Percentiles rank a stretch among this genome's conserved stretches.
phyloP scores from a whole-genome alignment of 176 grass and related monocot genomes.

The Oryza punctata region DNA sequence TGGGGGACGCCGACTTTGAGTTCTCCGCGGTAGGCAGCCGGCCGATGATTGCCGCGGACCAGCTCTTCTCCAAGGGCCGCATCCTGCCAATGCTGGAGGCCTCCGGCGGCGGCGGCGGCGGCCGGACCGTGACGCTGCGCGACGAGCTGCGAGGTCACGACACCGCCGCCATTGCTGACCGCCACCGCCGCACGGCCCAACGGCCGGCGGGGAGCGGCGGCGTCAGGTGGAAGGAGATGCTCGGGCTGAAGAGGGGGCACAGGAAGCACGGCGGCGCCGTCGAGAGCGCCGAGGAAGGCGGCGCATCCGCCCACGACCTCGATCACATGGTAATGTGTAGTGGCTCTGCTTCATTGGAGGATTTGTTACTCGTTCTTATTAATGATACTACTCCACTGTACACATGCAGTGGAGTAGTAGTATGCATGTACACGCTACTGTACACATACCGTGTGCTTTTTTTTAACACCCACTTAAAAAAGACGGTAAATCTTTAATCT shows the following conservation, averaged over 20 bases:
- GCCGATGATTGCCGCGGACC: conserved; percentile 82
- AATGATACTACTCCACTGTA: too few species aligned
- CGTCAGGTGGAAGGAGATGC: conserved; percentile 65
- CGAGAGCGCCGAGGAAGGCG: conserved; percentile 21
- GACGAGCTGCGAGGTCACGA: conserved; percentile 65
- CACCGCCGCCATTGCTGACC: not conserved
- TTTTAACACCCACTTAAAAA: too few species aligned
- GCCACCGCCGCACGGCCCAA: not conserved
- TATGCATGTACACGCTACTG: too few species aligned
- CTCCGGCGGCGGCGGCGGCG: not conserved
- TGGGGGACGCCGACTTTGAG: conserved; percentile 70
- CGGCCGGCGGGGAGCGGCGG: not conserved
- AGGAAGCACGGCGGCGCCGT: conserved; percentile 15
- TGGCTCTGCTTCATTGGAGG: not conserved
- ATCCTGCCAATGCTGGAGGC: conserved; percentile 62
- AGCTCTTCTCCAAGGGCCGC: conserved; percentile 86
- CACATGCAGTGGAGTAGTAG: too few species aligned
- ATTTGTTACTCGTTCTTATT: not conserved
- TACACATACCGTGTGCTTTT: too few species aligned
- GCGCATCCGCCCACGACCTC: conserved; percentile 15
- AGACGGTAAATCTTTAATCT: too few species aligned
- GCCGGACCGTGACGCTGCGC: conserved; percentile 42
- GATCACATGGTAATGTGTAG: conserved; percentile 35
- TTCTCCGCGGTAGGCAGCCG: conserved; percentile 74
- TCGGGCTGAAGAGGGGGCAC: conserved; percentile 56